phyloP scores from a whole-genome alignment of 2,329 filamentous ascomycete genomes.

The Fusarium austroafricanum region DNA sequence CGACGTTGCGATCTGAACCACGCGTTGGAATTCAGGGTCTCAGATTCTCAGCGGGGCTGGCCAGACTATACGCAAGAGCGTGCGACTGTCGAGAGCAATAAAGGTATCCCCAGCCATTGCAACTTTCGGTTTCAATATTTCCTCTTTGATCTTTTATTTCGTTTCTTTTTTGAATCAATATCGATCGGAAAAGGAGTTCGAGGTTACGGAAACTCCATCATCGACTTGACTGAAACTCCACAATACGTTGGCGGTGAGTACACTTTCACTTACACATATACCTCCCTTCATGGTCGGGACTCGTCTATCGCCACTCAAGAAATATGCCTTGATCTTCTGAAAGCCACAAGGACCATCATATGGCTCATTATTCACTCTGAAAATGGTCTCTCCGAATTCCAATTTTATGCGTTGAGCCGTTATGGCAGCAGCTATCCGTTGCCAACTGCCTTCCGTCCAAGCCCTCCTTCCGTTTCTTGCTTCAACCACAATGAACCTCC shows the following conservation, averaged over 20 bases:
- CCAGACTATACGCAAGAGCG: conserved; percentile 25
- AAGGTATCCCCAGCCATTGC: conserved; percentile 41
- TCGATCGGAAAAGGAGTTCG: conserved; percentile 27
- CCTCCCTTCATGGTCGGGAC: conserved; percentile 17
- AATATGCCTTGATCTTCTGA: background rate
- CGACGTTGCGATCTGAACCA: conserved; percentile 33
- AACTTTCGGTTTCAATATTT: conserved; percentile 35
- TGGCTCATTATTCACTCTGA: background rate
- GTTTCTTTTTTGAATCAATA: conserved; percentile 30
- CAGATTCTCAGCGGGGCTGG: conserved; percentile 44
- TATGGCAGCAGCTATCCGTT: conserved; percentile 25
- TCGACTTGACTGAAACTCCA: conserved; percentile 12
- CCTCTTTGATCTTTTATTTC: conserved; percentile 25
- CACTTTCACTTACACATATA: conserved; percentile 25
- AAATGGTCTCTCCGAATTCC: background rate
- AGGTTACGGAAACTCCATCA: conserved; percentile 14
- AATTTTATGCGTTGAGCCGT: conserved; percentile 19
- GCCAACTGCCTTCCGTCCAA: conserved; percentile 7
- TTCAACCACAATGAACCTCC: conserved; percentile 20
- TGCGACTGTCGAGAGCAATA: conserved; percentile 37
- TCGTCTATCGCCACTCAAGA: conserved; percentile 1
- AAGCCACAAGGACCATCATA: background rate
- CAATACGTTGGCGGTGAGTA: conserved; percentile 29
- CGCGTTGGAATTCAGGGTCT: conserved; percentile 46
- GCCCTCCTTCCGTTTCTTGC: conserved; percentile 28